Evolutionary conservation across 2,329 filamentous ascomycete species (phyloP), one percentile per base, ranked within the genome.

Genomic region (Nothophaeocryptopus gaeumannii): DNA sequence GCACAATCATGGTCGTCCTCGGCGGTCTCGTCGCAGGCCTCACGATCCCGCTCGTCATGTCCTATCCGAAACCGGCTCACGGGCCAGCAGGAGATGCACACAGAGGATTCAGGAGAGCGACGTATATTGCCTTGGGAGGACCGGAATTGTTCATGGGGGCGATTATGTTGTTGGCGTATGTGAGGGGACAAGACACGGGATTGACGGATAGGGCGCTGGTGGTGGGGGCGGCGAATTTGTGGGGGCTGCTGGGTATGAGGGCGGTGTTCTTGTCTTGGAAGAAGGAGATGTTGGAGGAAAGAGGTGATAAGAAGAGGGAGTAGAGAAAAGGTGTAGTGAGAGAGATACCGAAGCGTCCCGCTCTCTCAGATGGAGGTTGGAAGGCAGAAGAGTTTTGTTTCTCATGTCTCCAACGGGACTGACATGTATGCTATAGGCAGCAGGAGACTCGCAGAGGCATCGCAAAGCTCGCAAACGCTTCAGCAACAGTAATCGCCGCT

Each of bases 281-380:
- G 34, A 35, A 30, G 14, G 33, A 50, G 14, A 40, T 45, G 35
- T 32, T 50, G 30, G 40, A 50, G 30, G 47, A 50, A 29, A 45
- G 36, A 26, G n/a, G 29, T 4, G 31, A 7, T 5, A 42, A 42
- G 15, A 47, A 47, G 38, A 44, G 4, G 10, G 41, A 26, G 4
- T 26, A 26, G 20, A 26, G 20, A 7, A 26, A 26, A 26, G 20
- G 7, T 26, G 20, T 26, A 26, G 3, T 4, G 20, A 7, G 20
- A 26, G 20, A 26, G 20, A 26, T 26, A 26, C 20, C 20, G 20
- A 26, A 26, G 20, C 4, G 4, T 26, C 7, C 20, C 20, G 20
- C 4, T 7, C 20, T 26, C 20, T 26, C 20, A 7, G 20, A 26
- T 7, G 20, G 20, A 26, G 20, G 20, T 26, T 26, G 4, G 20